A percentile compares a stretch with the other conserved stretches of the same genome.
These are phyloP conservation scores for Rhododendron vialii DNA, from an alignment of 148 eudicot genomes.

Conservation along the genomic window DNA sequence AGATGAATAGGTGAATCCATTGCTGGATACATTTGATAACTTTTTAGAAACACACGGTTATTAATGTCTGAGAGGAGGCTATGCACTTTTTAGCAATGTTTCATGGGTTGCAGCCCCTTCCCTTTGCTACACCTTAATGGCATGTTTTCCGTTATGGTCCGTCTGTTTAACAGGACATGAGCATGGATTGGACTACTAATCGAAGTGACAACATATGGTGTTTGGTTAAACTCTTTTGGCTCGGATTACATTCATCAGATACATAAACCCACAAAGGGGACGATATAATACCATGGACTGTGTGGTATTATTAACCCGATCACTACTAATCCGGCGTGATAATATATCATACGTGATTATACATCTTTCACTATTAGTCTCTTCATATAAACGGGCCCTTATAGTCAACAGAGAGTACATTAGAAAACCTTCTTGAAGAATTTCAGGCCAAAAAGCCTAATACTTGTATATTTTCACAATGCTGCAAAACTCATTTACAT, in stretches of 20 bases:
- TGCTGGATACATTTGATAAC: neutral
- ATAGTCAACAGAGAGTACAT: neutral
- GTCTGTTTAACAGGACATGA: neutral
- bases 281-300: neutral
- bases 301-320: neutral
- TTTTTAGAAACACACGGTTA: neutral
- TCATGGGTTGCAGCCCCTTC: neutral
- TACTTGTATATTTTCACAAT: neutral
- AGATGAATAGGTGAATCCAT: neutral
- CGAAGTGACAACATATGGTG: neutral
- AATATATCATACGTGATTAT: neutral
- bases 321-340: neutral
- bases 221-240: neutral
- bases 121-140: neutral
- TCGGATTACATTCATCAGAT: neutral
- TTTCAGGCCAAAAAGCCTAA: neutral
- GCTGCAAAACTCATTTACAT: neutral
- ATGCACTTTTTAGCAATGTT: neutral
- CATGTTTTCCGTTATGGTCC: neutral
- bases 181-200: neutral
- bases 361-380: neutral
- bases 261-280: neutral
- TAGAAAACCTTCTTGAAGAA: neutral
- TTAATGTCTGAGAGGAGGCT: neutral
- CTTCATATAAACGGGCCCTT: neutral